These are phyloP conservation scores for Aspergillus diversus DNA, from an alignment of 495 filamentous ascomycete species.

Conservation along the genomic window DNA sequence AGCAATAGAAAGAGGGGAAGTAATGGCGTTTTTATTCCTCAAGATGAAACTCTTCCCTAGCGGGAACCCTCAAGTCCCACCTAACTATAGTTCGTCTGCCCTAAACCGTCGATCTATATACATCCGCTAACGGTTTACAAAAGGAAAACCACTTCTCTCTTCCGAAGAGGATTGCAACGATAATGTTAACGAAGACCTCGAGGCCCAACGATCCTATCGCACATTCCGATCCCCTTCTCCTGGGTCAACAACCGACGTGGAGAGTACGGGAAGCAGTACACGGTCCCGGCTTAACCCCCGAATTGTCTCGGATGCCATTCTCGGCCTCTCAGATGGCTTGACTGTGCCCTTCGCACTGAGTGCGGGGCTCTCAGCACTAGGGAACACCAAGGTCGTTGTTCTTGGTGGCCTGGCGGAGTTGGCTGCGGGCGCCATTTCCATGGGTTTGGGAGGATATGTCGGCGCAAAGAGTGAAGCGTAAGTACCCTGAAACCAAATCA, in stretches of 20 bases:
- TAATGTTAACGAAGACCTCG: slow-evolving; percentile 35
- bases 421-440: slow-evolving; percentile 58
- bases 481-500: slow-evolving; percentile 23
- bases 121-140: background rate
- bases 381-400: slow-evolving; percentile 57
- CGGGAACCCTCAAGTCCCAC: slow-evolving; percentile 18
- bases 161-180: slow-evolving; percentile 29
- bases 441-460: slow-evolving; percentile 62
- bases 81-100: slow-evolving; percentile 20
- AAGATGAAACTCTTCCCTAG: slow-evolving; percentile 48
- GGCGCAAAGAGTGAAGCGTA: slow-evolving; percentile 72
- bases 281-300: slow-evolving; percentile 51
- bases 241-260: slow-evolving; percentile 25
- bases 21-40: slow-evolving; percentile 48
- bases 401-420: slow-evolving; percentile 59
- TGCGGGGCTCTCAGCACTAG: slow-evolving; percentile 57
- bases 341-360: slow-evolving; percentile 62
- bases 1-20: background rate
- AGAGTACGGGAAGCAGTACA: slow-evolving; percentile 35
- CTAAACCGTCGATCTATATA: background rate
- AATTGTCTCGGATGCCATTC: slow-evolving; percentile 61
- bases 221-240: slow-evolving; percentile 40
- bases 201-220: slow-evolving; percentile 46
- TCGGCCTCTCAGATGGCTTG: slow-evolving; percentile 62
- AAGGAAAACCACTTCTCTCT: slow-evolving; percentile 45